phyloP scores from a whole-genome alignment of 176 grass and related monocot species.

The Ensete glaucum region DNA sequence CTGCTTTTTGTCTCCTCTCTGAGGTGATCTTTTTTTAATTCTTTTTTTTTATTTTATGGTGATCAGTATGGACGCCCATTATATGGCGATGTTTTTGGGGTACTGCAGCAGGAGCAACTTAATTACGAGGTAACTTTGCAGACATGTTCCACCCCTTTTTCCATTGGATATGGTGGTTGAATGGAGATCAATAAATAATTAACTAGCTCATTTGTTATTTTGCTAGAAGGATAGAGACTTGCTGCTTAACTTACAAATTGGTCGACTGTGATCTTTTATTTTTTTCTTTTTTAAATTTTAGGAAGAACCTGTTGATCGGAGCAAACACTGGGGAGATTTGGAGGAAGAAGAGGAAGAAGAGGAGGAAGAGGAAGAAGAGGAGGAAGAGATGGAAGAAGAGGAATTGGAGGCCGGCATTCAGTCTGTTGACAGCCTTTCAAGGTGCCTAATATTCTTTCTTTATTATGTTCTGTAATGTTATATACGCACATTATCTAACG shows the following conservation, averaged over 20 bases:
- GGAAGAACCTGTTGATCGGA: conserved; percentile 89
- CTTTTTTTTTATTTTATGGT: neutral
- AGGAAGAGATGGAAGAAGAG: conserved; percentile 59
- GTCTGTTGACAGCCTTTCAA: conserved; percentile 84
- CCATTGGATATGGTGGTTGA: neutral
- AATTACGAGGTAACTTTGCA: conserved; percentile 59
- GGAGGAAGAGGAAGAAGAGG: conserved; percentile 44
- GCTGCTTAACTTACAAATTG: too few species aligned
- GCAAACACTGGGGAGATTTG: conserved; percentile 95
- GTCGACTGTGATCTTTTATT: neutral
- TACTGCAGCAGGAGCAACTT: conserved; percentile 72
- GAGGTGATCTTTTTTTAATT: conserved; percentile 24
- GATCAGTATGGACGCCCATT: conserved; percentile 62
- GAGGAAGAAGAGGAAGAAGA: conserved; percentile 77
- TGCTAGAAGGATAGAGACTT: too few species aligned
- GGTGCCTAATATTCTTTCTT: conserved; percentile 21
- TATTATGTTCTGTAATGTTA: neutral
- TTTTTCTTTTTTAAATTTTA: conserved; percentile 16
- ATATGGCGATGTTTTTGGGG: conserved; percentile 77
- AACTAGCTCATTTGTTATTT: neutral
- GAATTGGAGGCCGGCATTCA: conserved; percentile 79
- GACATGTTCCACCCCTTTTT: neutral
- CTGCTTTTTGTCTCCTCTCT: conserved; percentile 18
- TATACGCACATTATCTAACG: neutral
- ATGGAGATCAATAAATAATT: neutral